These are phyloP conservation scores for Scenedesmus sp. DNA, from an alignment of 163 green algal species.

Conservation along the genomic window DNA sequence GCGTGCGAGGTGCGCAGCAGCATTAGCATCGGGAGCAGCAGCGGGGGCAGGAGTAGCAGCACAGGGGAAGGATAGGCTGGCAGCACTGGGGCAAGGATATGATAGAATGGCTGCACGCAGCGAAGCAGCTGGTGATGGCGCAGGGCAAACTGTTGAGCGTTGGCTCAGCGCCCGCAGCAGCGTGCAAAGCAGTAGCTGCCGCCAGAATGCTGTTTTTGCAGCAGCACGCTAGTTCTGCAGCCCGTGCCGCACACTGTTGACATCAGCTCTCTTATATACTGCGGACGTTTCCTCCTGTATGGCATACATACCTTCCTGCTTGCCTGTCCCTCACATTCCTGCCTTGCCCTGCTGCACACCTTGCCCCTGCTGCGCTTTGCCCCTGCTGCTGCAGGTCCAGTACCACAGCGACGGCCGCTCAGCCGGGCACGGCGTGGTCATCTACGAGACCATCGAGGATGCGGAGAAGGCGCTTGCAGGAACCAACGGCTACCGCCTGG, in stretches of 20 bases:
- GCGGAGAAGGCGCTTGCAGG: slow-evolving; percentile 43
- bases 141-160: neutral
- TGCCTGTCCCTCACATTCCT: neutral
- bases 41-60: neutral
- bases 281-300: neutral
- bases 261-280: neutral
- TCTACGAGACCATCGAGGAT: slow-evolving; percentile 57
- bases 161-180: neutral
- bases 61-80: neutral
- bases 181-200: neutral
- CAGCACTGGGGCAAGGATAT: neutral
- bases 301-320: neutral
- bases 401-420: slow-evolving; percentile 54
- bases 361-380: neutral
- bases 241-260: neutral
- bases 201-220: neutral
- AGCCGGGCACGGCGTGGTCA: slow-evolving; percentile 49
- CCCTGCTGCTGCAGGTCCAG: slow-evolving; percentile 40
- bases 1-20: slow-evolving; percentile 49
- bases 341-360: neutral
- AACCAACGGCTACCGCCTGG: slow-evolving; percentile 51
- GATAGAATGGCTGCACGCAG: neutral
- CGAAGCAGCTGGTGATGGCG: neutral
- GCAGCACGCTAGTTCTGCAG: neutral
- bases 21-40: neutral